phyloP scores from a whole-genome alignment of 129 eudicot species.

The Pseudognaphalium luteoalbum region DNA sequence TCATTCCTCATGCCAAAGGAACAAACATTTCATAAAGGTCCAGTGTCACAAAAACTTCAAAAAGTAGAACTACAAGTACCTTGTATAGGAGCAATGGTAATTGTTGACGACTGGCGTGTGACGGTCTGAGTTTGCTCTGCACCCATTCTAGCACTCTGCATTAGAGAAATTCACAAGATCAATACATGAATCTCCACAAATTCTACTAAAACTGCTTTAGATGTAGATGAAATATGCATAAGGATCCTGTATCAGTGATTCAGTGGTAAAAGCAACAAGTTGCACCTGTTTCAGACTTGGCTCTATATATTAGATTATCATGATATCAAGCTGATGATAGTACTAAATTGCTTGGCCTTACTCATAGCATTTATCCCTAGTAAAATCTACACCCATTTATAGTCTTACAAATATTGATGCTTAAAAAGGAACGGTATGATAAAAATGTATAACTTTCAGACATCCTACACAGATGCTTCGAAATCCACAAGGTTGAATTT shows the following conservation, averaged over 20 bases:
- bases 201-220: background rate
- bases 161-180: background rate
- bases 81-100: constrained; percentile 77
- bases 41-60: background rate
- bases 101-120: constrained; percentile 73
- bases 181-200: background rate
- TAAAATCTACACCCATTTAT: background rate
- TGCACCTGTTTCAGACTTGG: background rate
- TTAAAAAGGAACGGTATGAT: background rate
- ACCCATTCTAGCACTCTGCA: constrained; percentile 74
- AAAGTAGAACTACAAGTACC: constrained; percentile 42
- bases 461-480: background rate
- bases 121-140: constrained; percentile 89
- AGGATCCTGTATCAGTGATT: background rate
- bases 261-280: background rate
- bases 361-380: background rate
- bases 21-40: background rate
- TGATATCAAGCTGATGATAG: background rate
- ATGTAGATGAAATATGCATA: background rate
- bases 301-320: background rate
- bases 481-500: background rate
- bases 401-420: background rate
- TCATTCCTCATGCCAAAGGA: constrained; percentile 4
- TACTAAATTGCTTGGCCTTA: background rate
- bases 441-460: constrained; percentile 1